Conservation (phyloP, 805 yeast genomes). For the Yarrowia sp. region DNA sequence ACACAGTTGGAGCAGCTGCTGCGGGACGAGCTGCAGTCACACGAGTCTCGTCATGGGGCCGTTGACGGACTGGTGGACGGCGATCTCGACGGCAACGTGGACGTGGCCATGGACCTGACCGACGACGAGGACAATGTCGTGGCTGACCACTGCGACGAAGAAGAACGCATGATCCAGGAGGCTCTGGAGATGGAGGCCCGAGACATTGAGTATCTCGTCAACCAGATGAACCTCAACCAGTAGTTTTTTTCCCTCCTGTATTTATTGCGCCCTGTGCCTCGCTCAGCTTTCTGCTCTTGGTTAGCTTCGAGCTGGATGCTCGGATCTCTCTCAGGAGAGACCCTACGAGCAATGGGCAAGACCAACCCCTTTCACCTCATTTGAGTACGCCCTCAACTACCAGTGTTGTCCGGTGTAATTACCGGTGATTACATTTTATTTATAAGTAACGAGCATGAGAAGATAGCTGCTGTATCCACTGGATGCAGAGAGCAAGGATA, state of each 20-base stretch:
- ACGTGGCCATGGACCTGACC: conserved; percentile 8
- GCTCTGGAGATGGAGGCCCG: conserved; percentile 20
- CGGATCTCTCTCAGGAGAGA: neutral
- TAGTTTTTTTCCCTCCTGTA: neutral
- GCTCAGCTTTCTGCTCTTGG: conserved; percentile 24
- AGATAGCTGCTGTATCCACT: too few relatives aligned
- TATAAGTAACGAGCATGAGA: conserved; percentile 9
- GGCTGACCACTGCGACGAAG: neutral
- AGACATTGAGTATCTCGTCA: conserved; percentile 10
- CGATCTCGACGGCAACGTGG: conserved; percentile 19
- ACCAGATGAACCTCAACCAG: conserved; percentile 14
- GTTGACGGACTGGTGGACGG: conserved; percentile 13
- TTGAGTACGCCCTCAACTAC: conserved; percentile 25
- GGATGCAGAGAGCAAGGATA: too few relatives aligned
- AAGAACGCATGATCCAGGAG: conserved; percentile 5
- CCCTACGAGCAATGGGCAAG: conserved; percentile 16
- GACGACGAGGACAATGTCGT: neutral
- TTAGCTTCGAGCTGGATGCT: conserved; percentile 25
- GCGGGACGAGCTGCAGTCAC: conserved; percentile 9
- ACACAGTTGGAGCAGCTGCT: conserved; percentile 7
- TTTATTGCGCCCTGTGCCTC: conserved; percentile 21
- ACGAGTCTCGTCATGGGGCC: conserved; percentile 7
- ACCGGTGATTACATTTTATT: conserved; percentile 23
- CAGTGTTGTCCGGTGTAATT: conserved; percentile 24
- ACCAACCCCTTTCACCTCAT: conserved; percentile 20